phyloP scores from a whole-genome alignment of 352 stramenopile genomes.

The Pythium folliculosum region DNA sequence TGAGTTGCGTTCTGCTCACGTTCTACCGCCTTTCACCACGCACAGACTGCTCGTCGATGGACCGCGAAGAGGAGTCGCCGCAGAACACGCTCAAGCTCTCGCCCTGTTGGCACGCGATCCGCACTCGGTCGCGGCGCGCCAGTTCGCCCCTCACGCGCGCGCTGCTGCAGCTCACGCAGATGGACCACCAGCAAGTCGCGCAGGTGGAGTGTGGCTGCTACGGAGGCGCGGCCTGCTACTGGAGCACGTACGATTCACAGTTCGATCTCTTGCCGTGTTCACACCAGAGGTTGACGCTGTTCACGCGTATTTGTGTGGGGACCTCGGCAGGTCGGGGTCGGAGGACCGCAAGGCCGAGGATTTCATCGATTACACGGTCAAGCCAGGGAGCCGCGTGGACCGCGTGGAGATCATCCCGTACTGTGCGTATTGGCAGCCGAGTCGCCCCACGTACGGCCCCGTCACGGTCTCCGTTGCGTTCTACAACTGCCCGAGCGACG shows the following conservation, averaged over 20 bases:
- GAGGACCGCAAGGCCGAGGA: constrained; percentile 33
- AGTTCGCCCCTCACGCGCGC: background rate
- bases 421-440: constrained; percentile 73
- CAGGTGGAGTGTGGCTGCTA: constrained; percentile 66
- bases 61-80: constrained; percentile 1
- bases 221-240: constrained; percentile 63
- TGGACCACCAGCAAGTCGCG: constrained; percentile 12
- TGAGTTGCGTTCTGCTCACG: too few relatives aligned
- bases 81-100: constrained; percentile 11
- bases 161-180: constrained; percentile 8
- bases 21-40: background rate
- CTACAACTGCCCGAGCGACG: constrained; percentile 19
- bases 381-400: constrained; percentile 43
- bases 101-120: constrained; percentile 6
- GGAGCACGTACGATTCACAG: constrained; percentile 58
- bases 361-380: constrained; percentile 64
- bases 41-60: constrained; percentile 12
- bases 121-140: background rate
- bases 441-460: constrained; percentile 68
- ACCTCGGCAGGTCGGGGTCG: constrained; percentile 21
- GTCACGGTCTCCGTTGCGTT: constrained; percentile 62
- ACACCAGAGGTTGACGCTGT: too few relatives aligned
- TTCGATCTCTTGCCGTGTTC: background rate
- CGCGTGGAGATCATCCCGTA: constrained; percentile 67
- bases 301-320: background rate